Base-by-base conservation (phyloP, 2,329 filamentous ascomycete genomes). In the Onygenales sp. region DNA sequence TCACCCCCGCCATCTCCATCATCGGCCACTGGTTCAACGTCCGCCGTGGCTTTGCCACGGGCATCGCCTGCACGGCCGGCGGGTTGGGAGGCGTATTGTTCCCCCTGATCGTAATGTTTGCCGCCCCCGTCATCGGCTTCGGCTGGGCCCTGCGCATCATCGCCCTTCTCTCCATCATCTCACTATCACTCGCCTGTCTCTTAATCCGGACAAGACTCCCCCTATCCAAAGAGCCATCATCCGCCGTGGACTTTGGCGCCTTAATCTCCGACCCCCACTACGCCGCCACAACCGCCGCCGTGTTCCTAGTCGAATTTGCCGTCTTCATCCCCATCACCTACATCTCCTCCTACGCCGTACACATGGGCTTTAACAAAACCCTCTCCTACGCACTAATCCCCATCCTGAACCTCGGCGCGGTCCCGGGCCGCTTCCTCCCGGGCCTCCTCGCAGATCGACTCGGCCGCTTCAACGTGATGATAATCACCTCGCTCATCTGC, bases 251-350 rank as follows among this genome's bases (percentile, higher is more conserved):
- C 57, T 31, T 73, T 10, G 58, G 61, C 1, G 71, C 74, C 7
- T 70, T 83, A 51, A 11, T 27, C 21, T 65, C 60, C 27, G 78
- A 82, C 55, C 62, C 69, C 0, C 66, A 65, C 27, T 74, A 76
- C 64, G 46, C 66, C 11, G 63, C 78, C 50, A 73, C 74, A 21
- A 60, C 75, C 38, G 17, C 66, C 4, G 76, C 65, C 31, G 69
- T 73, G 50, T 83, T 82, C 66, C 64, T 83, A 63, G 76, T 83
- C 71, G 77, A 78, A 69, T 69, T 73, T 36, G 78, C 78, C 69
- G 82, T 86, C 58, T 80, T 86, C 64, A 61, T 81, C 11, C 79
- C 79, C 2, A 75, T 77, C 58, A 75, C 73, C 58, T 82, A 74
- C 53, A 63, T 78, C 52, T 69, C 74, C 41, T 59, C 72, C 0